phyloP scores from a whole-genome alignment of 2,329 filamentous ascomycete species.

The Malbranchea zuffiana region DNA sequence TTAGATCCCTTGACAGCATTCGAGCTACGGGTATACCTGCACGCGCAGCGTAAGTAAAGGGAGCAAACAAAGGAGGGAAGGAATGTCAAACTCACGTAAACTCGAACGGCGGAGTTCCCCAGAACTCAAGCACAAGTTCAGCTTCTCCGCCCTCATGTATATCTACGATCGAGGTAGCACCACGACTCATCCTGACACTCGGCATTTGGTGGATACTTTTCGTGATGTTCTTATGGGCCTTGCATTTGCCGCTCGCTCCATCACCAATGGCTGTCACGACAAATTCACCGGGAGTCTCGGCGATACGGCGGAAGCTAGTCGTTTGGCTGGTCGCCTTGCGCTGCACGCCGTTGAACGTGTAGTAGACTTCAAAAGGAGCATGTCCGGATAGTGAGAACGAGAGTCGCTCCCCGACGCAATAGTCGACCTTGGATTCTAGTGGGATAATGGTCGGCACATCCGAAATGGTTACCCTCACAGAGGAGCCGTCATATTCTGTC shows the following conservation, averaged over 20 bases:
- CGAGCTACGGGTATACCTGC: conserved; percentile 70
- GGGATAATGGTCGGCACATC: conserved; percentile 86
- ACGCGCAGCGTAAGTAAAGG: conserved; percentile 1
- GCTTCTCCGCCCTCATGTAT: conserved; percentile 95
- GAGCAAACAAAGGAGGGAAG: conserved; percentile 10
- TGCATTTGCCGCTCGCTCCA: conserved; percentile 70
- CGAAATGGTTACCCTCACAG: conserved; percentile 83
- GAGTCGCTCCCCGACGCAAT: conserved; percentile 90
- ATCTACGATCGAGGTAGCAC: conserved; percentile 68
- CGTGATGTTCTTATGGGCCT: conserved; percentile 62
- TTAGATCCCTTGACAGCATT: conserved; percentile 71
- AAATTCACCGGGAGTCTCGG: conserved; percentile 82
- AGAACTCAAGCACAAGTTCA: conserved; percentile 89
- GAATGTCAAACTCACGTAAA: conserved; percentile 54
- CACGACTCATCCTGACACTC: conserved; percentile 79
- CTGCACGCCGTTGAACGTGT: conserved; percentile 69
- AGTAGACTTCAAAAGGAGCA: conserved; percentile 84
- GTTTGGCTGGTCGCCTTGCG: conserved; percentile 62
- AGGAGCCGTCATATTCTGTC: conserved; percentile 57
- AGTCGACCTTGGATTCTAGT: conserved; percentile 72
- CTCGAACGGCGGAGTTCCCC: conserved; percentile 90
- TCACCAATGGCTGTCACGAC: conserved; percentile 79
- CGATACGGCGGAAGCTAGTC: conserved; percentile 84
- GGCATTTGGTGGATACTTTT: conserved; percentile 88
- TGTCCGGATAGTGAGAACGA: conserved; percentile 84